Percentiles rank a stretch among this genome's conserved stretches.
phyloP scores from a whole-genome alignment of 805 yeast genomes.

The Saturnispora zaruensis region DNA sequence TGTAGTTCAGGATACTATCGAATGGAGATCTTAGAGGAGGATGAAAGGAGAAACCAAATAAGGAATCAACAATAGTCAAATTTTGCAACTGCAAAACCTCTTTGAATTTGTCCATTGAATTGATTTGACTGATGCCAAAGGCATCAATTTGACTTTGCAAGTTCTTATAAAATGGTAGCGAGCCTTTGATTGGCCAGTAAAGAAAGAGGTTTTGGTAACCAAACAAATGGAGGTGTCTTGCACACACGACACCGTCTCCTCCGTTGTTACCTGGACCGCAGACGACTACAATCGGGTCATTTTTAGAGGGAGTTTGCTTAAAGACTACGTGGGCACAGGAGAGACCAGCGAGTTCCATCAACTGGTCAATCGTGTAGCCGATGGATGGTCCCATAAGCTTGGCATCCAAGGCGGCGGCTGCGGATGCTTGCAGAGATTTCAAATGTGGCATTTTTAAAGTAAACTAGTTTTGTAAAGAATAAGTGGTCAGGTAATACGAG shows the following conservation, averaged over 20 bases:
- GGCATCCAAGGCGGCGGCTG: slow-evolving; percentile 72
- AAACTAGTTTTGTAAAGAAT: too few species aligned
- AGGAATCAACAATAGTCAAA: slow-evolving; percentile 57
- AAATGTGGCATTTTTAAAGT: slow-evolving; percentile 13
- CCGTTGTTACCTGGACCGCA: slow-evolving; percentile 97
- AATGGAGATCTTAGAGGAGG: slow-evolving; percentile 85
- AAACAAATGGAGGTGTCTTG: slow-evolving; percentile 76
- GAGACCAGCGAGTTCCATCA: slow-evolving; percentile 95
- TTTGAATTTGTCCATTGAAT: slow-evolving; percentile 15
- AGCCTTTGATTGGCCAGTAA: slow-evolving; percentile 68
- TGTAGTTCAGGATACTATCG: slow-evolving; percentile 35
- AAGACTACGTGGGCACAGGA: slow-evolving; percentile 86
- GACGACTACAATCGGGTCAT: slow-evolving; percentile 44
- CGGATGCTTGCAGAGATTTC: slow-evolving; percentile 37
- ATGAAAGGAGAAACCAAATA: slow-evolving; percentile 89
- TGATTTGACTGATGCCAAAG: slow-evolving; percentile 38
- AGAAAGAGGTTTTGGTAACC: slow-evolving; percentile 63
- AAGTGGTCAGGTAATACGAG: too few species aligned
- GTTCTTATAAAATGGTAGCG: slow-evolving; percentile 46
- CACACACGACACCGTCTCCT: slow-evolving; percentile 95
- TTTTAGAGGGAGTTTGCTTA: slow-evolving; percentile 43
- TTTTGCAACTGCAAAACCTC: slow-evolving; percentile 31
- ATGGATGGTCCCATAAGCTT: slow-evolving; percentile 69
- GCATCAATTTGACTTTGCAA: slow-evolving; percentile 59
- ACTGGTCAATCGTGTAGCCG: slow-evolving; percentile 75